A percentile compares a stretch with the other conserved stretches of the same genome.
Conservation (phyloP, 1,284 basidiomycete species). For the Ceratobasidium sp. region DNA sequence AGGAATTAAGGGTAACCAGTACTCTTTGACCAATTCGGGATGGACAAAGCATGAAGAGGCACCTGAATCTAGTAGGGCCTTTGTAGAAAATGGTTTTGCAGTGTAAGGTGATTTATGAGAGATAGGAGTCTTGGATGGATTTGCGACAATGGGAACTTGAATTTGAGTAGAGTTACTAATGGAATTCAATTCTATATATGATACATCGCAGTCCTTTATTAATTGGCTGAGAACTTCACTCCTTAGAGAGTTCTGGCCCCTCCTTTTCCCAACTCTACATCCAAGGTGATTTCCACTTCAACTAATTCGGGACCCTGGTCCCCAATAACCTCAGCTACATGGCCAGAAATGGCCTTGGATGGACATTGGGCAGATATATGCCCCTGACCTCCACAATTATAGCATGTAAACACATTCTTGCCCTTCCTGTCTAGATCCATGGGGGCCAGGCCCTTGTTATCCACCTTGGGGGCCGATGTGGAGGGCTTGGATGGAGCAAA, state of each 20-base stretch:
- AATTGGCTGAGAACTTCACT: not conserved
- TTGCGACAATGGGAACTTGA: not conserved
- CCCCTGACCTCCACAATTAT: constrained; percentile 1
- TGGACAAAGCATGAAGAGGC: constrained; percentile 4
- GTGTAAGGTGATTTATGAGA: not conserved
- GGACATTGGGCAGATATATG: not conserved
- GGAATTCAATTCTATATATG: not conserved
- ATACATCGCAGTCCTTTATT: not conserved
- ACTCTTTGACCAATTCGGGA: not conserved
- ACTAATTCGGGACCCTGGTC: too few species aligned
- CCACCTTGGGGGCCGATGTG: not conserved
- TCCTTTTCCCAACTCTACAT: constrained; percentile 1
- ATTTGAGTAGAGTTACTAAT: not conserved
- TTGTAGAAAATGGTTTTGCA: not conserved
- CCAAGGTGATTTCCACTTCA: not conserved
- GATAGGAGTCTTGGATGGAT: not conserved
- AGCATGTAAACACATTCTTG: not conserved
- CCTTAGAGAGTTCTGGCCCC: not conserved
- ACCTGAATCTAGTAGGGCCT: not conserved
- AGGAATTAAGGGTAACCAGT: not conserved
- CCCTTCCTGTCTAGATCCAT: constrained; percentile 8
- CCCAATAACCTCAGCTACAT: not conserved
- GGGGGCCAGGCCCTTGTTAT: not conserved
- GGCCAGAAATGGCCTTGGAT: not conserved
- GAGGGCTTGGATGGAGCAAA: not conserved